A percentile compares a stretch with the other conserved stretches of the same genome.
phyloP scores from a whole-genome alignment of 2,329 filamentous ascomycete species.

The Aspergillus hortae region DNA sequence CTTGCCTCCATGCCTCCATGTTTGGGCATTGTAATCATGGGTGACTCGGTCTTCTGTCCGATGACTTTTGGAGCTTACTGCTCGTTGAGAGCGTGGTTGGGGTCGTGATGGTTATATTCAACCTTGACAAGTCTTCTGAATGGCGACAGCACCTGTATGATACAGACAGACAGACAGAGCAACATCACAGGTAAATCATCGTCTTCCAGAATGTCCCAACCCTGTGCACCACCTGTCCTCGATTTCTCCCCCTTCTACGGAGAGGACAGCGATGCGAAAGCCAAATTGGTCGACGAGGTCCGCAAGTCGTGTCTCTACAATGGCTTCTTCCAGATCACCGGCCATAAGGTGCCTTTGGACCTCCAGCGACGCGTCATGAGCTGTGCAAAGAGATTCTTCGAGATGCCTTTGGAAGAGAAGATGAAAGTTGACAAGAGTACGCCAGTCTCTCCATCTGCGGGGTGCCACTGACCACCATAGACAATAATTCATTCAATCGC shows the following conservation, averaged over 20 bases:
- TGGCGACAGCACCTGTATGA: not conserved
- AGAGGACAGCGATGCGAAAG: conserved; percentile 25
- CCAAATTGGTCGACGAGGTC: conserved; percentile 23
- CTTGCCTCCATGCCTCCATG: not conserved
- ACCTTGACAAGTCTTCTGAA: not conserved
- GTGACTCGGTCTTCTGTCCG: conserved; percentile 10
- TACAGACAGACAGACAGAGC: not conserved
- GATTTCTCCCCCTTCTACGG: conserved; percentile 34
- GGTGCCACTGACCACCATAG: not conserved
- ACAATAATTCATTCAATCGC: conserved; percentile 37
- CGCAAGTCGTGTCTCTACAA: conserved; percentile 27
- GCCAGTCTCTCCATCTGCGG: not conserved
- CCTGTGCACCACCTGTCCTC: conserved; percentile 30
- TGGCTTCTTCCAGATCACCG: conserved; percentile 47
- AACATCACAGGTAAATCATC: not conserved
- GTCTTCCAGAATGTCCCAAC: conserved; percentile 19
- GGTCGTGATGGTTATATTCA: not conserved
- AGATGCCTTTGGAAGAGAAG: conserved; percentile 41
- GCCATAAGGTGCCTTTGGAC: conserved; percentile 37
- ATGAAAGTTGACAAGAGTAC: conserved; percentile 32
- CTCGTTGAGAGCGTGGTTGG: not conserved
- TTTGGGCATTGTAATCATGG: not conserved
- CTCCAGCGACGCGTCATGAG: conserved; percentile 38
- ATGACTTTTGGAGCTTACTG: not conserved
- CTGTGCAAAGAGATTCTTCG: conserved; percentile 41